Evolutionary conservation across 202 grass and related monocot species (phyloP), one percentile per base, ranked within the genome.

Genomic region (Setaria viridis): DNA sequence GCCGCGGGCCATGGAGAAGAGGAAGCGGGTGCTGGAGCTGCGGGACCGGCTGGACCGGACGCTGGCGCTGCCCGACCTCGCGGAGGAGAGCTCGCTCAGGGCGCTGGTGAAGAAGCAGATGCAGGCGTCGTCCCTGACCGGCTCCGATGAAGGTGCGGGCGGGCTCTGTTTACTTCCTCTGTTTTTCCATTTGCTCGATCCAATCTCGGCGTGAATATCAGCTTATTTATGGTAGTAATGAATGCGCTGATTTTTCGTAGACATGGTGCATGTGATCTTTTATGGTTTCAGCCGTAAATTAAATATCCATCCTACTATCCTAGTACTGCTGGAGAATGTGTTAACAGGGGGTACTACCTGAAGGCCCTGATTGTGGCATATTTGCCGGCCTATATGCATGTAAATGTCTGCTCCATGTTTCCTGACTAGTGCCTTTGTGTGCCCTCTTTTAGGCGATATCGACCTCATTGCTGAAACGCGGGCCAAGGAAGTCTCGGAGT

Each of bases 21-120:
- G 90, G 82, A 88, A 82, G 77, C 77, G 50, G 56, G 90, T 95
- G 41, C 67, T 86, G 54, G 91, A 95, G 82, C 79, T 85, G 85
- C 88, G 96, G 13, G 84, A 79, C 66, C 89, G 91, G 77, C 58
- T 99, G 70, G 96, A 99, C 62, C 72, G 70, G 87, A 88, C 96
- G n/a, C 82, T 98, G 72, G 67, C 79, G 64, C 78, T 83, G 76
- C 82, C 96, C 6, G 90, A 99, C 82, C 86, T 99, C 54, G 72
- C 87, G 65, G 88, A 92, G 74, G 77, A 84, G 75, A 78, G 54
- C 16, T 91, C 55, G 43, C 51, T 99, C 49, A 91, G 73, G 87
- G 89, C 88, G 19, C 88, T 95, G 12, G 77, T 99, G 29, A 91
- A 88, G 86, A 88, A 81, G 80, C 96, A 99, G 88, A 89, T 96